phyloP scores from a whole-genome alignment of 2,329 filamentous ascomycete genomes.

The Akanthomyces lecanii region DNA sequence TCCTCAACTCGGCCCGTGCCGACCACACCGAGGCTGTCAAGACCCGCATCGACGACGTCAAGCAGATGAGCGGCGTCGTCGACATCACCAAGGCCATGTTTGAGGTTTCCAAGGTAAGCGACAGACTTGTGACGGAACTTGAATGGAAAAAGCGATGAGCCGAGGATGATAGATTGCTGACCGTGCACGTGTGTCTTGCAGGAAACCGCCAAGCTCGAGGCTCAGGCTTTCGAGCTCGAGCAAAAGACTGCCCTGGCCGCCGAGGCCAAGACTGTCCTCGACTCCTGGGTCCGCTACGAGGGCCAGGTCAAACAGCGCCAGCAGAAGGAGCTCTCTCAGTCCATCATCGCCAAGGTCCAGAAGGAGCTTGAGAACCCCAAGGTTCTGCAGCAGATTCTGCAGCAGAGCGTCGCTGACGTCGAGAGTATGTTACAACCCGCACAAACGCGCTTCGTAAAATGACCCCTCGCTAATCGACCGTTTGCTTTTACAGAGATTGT shows the following conservation, averaged over 20 bases:
- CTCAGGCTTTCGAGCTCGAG: constrained; percentile 94
- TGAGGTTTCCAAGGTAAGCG: constrained; percentile 88
- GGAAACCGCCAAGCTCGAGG: constrained; percentile 97
- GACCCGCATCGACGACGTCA: constrained; percentile 86
- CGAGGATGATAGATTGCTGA: constrained; percentile 20
- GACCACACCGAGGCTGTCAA: constrained; percentile 96
- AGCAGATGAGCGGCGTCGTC: constrained; percentile 91
- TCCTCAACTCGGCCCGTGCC: constrained; percentile 88
- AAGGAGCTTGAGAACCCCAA: constrained; percentile 99
- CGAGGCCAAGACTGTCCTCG: constrained; percentile 92
- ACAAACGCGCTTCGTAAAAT: too few relatives aligned
- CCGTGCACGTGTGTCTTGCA: constrained; percentile 33
- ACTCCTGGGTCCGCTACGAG: constrained; percentile 99
- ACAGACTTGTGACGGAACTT: background rate
- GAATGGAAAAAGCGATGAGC: constrained; percentile 9
- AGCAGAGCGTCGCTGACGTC: constrained; percentile 92
- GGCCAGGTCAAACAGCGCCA: constrained; percentile 97
- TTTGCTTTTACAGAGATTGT: constrained; percentile 49
- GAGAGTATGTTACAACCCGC: constrained; percentile 64
- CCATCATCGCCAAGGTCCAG: constrained; percentile 92
- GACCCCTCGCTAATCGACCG: constrained; percentile 30
- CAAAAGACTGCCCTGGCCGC: constrained; percentile 87
- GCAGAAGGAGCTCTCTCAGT: constrained; percentile 91
- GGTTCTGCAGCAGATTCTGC: constrained; percentile 92
- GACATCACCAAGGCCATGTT: constrained; percentile 97